Evolutionary conservation across 345 rosid genomes (phyloP).

Genomic region (Triadica sebifera): DNA sequence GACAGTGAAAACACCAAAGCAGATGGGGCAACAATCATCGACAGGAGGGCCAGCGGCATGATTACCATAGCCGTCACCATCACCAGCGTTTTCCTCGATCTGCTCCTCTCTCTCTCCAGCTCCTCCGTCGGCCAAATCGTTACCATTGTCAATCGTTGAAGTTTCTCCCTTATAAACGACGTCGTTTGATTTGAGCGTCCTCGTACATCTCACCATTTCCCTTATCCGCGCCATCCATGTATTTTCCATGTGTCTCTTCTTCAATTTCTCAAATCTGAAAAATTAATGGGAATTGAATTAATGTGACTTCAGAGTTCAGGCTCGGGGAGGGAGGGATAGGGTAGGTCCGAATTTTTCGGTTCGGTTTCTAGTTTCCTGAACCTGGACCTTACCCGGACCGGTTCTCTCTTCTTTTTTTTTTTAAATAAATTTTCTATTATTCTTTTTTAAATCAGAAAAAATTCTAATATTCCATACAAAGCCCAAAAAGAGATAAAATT

Average conservation of each 20-base stretch:
- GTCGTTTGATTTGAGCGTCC: neutral
- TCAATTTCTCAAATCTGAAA: neutral
- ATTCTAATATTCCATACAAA: too few species aligned
- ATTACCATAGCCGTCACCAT: neutral
- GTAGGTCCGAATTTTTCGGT: neutral
- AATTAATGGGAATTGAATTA: neutral
- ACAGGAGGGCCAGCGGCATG: conserved; percentile 44
- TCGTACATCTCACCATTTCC: neutral
- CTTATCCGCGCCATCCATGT: neutral
- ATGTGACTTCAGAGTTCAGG: neutral
- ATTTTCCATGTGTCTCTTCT: neutral
- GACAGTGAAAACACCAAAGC: conserved; percentile 60
- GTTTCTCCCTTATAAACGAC: neutral
- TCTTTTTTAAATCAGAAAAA: too few species aligned
- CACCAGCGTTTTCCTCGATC: neutral
- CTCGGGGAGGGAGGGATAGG: neutral
- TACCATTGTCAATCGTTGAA: neutral
- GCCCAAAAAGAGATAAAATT: too few species aligned
- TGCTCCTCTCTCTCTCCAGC: conserved; percentile 10
- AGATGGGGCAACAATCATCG: conserved; percentile 84
- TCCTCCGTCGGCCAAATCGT: neutral
- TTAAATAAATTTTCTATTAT: too few species aligned
- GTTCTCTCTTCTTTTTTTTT: too few species aligned
- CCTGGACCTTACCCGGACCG: neutral
- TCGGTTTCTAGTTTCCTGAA: neutral